Conservation (phyloP, 352 stramenopile genomes). For the Phytophthora sp. region DNA sequence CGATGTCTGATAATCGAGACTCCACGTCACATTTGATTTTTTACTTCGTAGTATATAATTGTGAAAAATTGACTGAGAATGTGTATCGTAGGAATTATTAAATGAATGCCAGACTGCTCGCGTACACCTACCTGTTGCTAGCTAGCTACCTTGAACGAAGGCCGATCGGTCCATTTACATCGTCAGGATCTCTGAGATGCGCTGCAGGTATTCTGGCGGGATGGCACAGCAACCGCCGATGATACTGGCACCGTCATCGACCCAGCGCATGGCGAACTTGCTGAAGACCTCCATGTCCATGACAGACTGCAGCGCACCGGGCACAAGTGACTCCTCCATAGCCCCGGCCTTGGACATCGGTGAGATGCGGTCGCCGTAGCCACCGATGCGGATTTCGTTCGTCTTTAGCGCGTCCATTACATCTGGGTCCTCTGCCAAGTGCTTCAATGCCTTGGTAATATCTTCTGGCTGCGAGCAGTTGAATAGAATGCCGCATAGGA, state of each 20-base stretch:
- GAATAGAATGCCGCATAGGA: conserved; percentile 85
- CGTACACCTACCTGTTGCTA: not conserved
- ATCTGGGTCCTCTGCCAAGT: conserved; percentile 44
- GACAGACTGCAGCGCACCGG: conserved; percentile 70
- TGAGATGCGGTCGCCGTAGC: conserved; percentile 91
- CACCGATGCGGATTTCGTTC: conserved; percentile 63
- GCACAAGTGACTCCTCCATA: conserved; percentile 76
- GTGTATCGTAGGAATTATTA: too few species aligned
- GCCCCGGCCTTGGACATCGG: conserved; percentile 58
- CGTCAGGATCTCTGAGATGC: conserved; percentile 37
- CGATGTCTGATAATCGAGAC: not conserved
- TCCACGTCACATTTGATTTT: not conserved
- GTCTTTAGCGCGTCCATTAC: conserved; percentile 40
- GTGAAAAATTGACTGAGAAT: too few species aligned
- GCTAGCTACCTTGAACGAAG: too few species aligned
- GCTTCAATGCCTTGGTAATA: conserved; percentile 82
- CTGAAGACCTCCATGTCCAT: conserved; percentile 75
- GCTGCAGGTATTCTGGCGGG: conserved; percentile 77
- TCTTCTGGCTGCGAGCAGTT: conserved; percentile 93
- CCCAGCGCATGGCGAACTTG: conserved; percentile 81
- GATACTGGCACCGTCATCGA: conserved; percentile 70
- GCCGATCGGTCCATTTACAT: too few species aligned
- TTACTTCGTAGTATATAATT: too few species aligned
- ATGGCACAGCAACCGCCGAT: conserved; percentile 92
- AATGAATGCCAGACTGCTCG: too few species aligned